Percentiles rank a stretch among this genome's conserved stretches.
Conservation (phyloP, 306 rosid species). For the Parietaria judaica region DNA sequence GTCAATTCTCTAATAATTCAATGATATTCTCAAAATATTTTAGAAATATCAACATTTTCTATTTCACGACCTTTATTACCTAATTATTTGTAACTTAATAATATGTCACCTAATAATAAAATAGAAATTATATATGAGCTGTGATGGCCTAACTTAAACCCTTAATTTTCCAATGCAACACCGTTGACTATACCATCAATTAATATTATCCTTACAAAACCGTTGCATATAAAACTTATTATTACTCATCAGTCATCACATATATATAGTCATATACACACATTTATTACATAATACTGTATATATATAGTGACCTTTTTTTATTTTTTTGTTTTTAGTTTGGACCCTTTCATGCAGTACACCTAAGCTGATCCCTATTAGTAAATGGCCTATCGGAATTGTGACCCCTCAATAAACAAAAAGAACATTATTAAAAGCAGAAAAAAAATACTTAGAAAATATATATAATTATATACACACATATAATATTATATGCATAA, state of each 20-base stretch:
- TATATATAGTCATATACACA: not conserved
- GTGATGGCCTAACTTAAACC: not conserved
- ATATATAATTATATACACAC: not conserved
- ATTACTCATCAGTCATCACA: too few species aligned
- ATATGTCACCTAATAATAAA: not conserved
- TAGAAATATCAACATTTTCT: not conserved
- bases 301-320: not conserved
- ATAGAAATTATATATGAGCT: too few species aligned
- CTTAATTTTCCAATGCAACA: not conserved
- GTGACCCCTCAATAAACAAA: conserved; percentile 1
- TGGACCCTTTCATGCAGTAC: conserved; percentile 14
- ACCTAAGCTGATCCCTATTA: conserved; percentile 1
- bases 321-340: not conserved
- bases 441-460: not conserved
- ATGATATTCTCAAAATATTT: too few species aligned
- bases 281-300: not conserved
- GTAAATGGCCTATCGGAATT: not conserved
- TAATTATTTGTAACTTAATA: too few species aligned
- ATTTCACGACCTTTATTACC: not conserved
- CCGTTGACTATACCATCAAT: not conserved
- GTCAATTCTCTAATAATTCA: not conserved
- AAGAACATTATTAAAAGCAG: not conserved
- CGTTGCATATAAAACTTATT: not conserved
- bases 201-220: not conserved
- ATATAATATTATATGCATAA: not conserved